Base-by-base conservation (phyloP, 768 basidiomycete species). In the Clitopilus hobsonii region DNA sequence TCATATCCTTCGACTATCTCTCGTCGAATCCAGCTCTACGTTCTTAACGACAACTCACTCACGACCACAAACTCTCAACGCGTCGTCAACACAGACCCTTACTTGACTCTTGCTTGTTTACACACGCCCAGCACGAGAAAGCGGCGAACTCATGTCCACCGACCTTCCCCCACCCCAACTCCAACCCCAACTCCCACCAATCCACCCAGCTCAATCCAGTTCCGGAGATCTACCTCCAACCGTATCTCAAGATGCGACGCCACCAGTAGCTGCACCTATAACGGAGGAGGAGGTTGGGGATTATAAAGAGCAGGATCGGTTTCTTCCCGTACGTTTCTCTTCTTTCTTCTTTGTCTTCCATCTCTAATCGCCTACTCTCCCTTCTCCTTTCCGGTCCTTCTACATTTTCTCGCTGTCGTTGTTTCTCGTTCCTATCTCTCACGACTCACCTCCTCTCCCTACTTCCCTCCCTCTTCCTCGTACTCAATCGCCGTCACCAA, bases 201-300 rank as follows among this genome's bases (percentile, higher is more conserved):
- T 75, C 56, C 71, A 74, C 49, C 72, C 74, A 32, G 71, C 74
- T 24, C 70, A 69, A 41, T 70, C 74, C 57, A 68, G 75, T 66
- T 74, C 63, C 60, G 52, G 70, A 61, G 51, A 64, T n/a, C 14
- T 24, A 11, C 59, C 73, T 58, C 51, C 69, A 55, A 49, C 73
- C n/a, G n/a, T n/a, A 2, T 63, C 62, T 3, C 71, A 64, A 63
- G 81, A 82, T 18, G 66, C 82, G 23, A n/a, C n/a, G n/a, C n/a
- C n/a, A n/a, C 74, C 80, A 16, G 80, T 82, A 60, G 79, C 85
- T 18, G 75, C 80, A 54, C 86, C 88, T 36, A 88, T 95, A 61
- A 97, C 93, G 2, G 94, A 97, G 61, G 85, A 91, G 60, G 93
- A 96, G 68, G 86, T 96, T 38, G 93, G 92, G 38, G 93, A 96